Evolutionary conservation across 345 rosid species (phyloP).

Genomic region (Eucalyptus regnans): DNA sequence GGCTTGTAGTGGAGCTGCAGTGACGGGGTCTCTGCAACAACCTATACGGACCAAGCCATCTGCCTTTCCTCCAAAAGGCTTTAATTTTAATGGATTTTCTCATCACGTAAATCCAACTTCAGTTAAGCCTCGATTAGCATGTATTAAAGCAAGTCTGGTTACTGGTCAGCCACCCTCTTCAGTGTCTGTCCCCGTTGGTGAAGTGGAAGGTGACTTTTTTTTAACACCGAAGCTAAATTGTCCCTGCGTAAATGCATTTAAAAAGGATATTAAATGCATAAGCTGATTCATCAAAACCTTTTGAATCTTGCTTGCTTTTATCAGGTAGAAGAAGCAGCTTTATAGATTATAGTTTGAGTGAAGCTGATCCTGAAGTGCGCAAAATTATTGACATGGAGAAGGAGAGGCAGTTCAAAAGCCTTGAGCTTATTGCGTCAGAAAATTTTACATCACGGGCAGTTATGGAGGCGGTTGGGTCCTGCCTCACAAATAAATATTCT

Average conservation of each 20-base stretch:
- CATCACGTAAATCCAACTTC: conserved; percentile 25
- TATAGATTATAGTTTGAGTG: conserved; percentile 41
- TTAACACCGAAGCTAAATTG: background rate
- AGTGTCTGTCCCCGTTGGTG: conserved; percentile 34
- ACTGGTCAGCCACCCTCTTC: conserved; percentile 43
- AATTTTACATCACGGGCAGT: conserved; percentile 92
- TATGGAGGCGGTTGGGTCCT: conserved; percentile 95
- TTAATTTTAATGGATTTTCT: conserved; percentile 14
- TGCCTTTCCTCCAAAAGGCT: conserved; percentile 10
- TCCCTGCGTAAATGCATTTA: background rate
- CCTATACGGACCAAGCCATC: conserved; percentile 25
- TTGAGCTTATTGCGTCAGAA: conserved; percentile 91
- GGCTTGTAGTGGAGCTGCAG: conserved; percentile 39
- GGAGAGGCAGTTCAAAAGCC: conserved; percentile 80
- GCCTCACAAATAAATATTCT: conserved; percentile 89
- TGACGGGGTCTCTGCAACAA: conserved; percentile 52
- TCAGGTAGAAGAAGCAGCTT: conserved; percentile 34
- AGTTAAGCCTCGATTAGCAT: conserved; percentile 23
- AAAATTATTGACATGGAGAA: conserved; percentile 62
- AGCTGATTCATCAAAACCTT: background rate
- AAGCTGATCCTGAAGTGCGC: conserved; percentile 71
- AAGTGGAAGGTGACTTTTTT: conserved; percentile 24
- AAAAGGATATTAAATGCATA: background rate
- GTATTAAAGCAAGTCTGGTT: conserved; percentile 33
- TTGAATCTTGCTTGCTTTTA: background rate